Evolutionary conservation across 768 basidiomycete species (phyloP).

Genomic region (Terana coerulea): DNA sequence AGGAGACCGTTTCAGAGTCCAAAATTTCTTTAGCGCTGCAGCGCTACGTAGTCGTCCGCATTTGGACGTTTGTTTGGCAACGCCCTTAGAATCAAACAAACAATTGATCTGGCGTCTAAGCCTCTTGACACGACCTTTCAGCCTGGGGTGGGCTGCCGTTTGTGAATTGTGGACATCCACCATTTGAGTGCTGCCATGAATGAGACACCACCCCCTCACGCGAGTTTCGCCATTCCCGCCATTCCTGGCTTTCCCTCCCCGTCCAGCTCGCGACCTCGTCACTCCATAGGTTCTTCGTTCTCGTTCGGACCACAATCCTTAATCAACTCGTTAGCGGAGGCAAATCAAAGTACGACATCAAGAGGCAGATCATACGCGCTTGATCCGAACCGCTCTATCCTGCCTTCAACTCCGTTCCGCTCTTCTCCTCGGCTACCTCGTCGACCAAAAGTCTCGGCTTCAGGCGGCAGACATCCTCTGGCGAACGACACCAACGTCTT

Average conservation of each 20-base stretch:
- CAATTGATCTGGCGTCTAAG: background rate
- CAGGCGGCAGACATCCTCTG: slow-evolving; percentile 60
- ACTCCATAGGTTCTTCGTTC: slow-evolving; percentile 76
- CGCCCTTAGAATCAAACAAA: slow-evolving; percentile 4
- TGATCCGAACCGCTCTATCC: slow-evolving; percentile 78
- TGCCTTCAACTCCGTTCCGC: slow-evolving; percentile 66
- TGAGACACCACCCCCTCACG: slow-evolving; percentile 20
- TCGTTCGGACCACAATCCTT: slow-evolving; percentile 80
- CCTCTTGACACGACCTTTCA: slow-evolving; percentile 6
- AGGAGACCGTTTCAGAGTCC: background rate
- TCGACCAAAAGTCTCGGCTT: slow-evolving; percentile 46
- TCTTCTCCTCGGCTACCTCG: slow-evolving; percentile 62
- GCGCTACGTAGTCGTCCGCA: slow-evolving; percentile 8
- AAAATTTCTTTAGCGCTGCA: slow-evolving; percentile 7
- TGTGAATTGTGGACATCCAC: background rate
- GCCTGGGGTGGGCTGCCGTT: background rate
- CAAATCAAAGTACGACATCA: slow-evolving; percentile 58
- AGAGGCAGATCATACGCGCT: slow-evolving; percentile 53
- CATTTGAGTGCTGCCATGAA: background rate
- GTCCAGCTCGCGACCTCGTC: slow-evolving; percentile 47
- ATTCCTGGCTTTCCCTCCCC: slow-evolving; percentile 27
- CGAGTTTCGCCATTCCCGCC: slow-evolving; percentile 14
- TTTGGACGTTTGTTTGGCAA: slow-evolving; percentile 9
- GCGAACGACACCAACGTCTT: slow-evolving; percentile 78
- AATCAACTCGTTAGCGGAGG: slow-evolving; percentile 65